phyloP scores from a whole-genome alignment of 306 rosid species.

The Vigna radiata region DNA sequence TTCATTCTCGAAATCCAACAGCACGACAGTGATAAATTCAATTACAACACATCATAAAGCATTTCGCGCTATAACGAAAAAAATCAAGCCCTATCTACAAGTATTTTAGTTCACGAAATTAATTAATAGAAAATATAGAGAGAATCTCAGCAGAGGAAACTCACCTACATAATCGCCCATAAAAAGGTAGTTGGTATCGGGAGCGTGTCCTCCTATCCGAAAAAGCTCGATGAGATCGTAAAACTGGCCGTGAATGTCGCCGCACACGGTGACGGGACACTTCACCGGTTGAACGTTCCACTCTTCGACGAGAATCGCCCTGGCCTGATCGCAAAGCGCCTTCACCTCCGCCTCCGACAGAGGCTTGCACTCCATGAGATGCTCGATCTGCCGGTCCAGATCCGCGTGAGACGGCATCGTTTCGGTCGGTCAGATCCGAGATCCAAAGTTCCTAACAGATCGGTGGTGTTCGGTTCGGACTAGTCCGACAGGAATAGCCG shows the following conservation, averaged over 20 bases:
- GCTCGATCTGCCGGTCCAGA: slow-evolving; percentile 99
- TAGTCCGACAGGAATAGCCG: slow-evolving; percentile 36
- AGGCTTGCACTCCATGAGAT: slow-evolving; percentile 97
- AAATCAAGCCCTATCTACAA: slow-evolving; percentile 23
- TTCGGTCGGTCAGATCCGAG: slow-evolving; percentile 58
- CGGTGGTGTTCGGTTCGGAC: slow-evolving; percentile 37
- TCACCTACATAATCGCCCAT: slow-evolving; percentile 99
- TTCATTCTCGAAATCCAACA: slow-evolving; percentile 15
- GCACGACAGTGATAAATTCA: background rate
- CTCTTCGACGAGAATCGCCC: slow-evolving; percentile 93
- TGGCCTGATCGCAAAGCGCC: slow-evolving; percentile 90
- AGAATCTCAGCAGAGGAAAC: slow-evolving; percentile 36
- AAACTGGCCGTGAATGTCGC: slow-evolving; percentile 97
- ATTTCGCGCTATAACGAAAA: background rate
- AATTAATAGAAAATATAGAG: background rate
- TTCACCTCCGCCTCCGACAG: slow-evolving; percentile 92
- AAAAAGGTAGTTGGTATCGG: slow-evolving; percentile 92
- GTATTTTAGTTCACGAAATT: background rate
- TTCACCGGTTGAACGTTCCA: slow-evolving; percentile 99
- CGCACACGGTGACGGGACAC: slow-evolving; percentile 97
- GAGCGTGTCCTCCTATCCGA: slow-evolving; percentile 93
- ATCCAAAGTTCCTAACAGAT: slow-evolving; percentile 38
- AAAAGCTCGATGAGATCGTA: slow-evolving; percentile 98
- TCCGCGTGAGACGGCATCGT: slow-evolving; percentile 96
- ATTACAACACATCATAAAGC: slow-evolving; percentile 14